Conservation (phyloP, 1,284 basidiomycete species). For the Agaricales sp. region DNA sequence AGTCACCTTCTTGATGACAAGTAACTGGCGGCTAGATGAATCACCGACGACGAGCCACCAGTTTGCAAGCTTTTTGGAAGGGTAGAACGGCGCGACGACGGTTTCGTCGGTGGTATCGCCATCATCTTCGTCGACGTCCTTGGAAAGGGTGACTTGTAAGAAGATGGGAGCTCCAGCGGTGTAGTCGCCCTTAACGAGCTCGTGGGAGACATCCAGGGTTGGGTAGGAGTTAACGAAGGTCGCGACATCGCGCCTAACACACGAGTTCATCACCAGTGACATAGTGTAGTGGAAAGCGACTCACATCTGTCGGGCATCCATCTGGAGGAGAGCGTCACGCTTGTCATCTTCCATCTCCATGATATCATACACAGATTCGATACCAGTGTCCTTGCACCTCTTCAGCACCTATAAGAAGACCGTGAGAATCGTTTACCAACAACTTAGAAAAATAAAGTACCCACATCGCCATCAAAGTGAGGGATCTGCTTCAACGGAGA, state of each 20-base stretch:
- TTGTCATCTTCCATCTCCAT: conserved; percentile 96
- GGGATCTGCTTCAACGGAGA: conserved; percentile 93
- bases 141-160: conserved; percentile 71
- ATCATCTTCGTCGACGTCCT: conserved; percentile 82
- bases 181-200: conserved; percentile 78
- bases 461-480: conserved; percentile 82
- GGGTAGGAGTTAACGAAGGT: conserved; percentile 93
- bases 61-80: conserved; percentile 82
- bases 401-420: conserved; percentile 50
- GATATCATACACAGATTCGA: conserved; percentile 89
- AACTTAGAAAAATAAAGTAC: conserved; percentile 8
- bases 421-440: background rate
- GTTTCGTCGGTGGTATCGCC: conserved; percentile 63
- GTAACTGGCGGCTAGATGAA: conserved; percentile 58
- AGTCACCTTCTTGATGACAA: conserved; percentile 94
- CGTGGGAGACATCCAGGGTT: conserved; percentile 78
- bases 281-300: conserved; percentile 17
- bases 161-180: conserved; percentile 78
- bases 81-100: conserved; percentile 90
- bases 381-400: conserved; percentile 72
- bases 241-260: conserved; percentile 72
- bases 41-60: conserved; percentile 98
- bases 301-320: conserved; percentile 82
- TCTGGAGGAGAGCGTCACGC: conserved; percentile 73
- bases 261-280: conserved; percentile 11